Percentiles rank a stretch among this genome's conserved stretches.
These are phyloP conservation scores for Suillus subalutaceus DNA, from an alignment of 768 basidiomycete species.

Conservation along the genomic window DNA sequence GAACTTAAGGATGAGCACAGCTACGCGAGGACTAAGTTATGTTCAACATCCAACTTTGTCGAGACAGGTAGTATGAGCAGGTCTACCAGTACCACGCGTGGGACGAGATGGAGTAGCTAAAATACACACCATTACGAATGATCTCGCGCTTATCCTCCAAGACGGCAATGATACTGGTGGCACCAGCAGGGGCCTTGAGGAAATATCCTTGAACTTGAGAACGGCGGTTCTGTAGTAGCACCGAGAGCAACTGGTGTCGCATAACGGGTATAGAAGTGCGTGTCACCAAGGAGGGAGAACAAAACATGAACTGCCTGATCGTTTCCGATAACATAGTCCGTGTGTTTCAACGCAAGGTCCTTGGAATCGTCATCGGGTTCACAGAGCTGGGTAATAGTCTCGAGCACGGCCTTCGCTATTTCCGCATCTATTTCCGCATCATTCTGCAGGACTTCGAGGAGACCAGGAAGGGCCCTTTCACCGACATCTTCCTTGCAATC, in stretches of 20 bases:
- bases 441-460: slow-evolving; percentile 80
- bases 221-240: slow-evolving; percentile 80
- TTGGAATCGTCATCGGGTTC: slow-evolving; percentile 64
- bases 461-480: slow-evolving; percentile 69
- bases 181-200: slow-evolving; percentile 79
- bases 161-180: slow-evolving; percentile 69
- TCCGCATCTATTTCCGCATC: slow-evolving; percentile 92
- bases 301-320: slow-evolving; percentile 76
- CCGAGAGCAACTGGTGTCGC: slow-evolving; percentile 79
- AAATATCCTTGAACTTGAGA: slow-evolving; percentile 89
- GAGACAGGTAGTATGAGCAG: slow-evolving; percentile 11
- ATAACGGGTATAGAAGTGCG: slow-evolving; percentile 85
- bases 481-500: slow-evolving; percentile 94
- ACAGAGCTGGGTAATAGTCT: slow-evolving; percentile 85
- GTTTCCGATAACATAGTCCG: slow-evolving; percentile 74
- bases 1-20: not conserved
- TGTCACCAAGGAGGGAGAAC: slow-evolving; percentile 73
- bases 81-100: slow-evolving; percentile 11
- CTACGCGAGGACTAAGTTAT: not conserved
- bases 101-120: not conserved
- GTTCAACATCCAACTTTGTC: not conserved
- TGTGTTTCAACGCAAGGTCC: slow-evolving; percentile 85
- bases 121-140: slow-evolving; percentile 75
- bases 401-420: slow-evolving; percentile 89
- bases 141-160: slow-evolving; percentile 89